These are phyloP conservation scores for Kokia cookei DNA, from an alignment of 441 rosid species.

Conservation along the genomic window DNA sequence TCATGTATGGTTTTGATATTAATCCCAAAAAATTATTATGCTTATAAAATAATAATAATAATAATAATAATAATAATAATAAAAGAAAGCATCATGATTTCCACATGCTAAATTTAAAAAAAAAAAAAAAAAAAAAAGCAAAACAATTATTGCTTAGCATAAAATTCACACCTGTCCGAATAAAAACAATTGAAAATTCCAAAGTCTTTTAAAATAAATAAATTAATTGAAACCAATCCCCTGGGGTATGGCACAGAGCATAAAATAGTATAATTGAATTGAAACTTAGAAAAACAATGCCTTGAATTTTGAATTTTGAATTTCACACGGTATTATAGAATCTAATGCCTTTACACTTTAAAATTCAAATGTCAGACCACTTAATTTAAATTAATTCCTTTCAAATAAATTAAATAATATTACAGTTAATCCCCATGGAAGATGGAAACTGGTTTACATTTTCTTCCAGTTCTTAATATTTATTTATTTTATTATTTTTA, in stretches of 20 bases:
- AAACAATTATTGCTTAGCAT: background rate
- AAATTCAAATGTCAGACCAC: too few relatives aligned
- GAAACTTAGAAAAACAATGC: background rate
- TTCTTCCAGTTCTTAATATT: too few relatives aligned
- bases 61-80: background rate
- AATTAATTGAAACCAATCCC: background rate
- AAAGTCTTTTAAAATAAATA: background rate
- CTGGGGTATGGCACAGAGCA: background rate
- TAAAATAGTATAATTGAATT: background rate
- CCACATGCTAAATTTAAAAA: background rate
- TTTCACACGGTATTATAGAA: background rate
- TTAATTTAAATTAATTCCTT: too few relatives aligned
- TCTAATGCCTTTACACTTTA: too few relatives aligned
- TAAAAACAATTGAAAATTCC: background rate
- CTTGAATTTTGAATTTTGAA: background rate
- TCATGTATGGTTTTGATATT: too few relatives aligned
- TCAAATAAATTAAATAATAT: too few relatives aligned
- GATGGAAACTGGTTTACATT: too few relatives aligned
- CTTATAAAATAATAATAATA: too few relatives aligned
- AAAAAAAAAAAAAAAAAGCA: too few relatives aligned
- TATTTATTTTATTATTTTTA: too few relatives aligned
- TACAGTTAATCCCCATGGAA: too few relatives aligned
- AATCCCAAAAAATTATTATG: too few relatives aligned
- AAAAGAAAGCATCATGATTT: background rate
- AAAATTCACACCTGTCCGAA: background rate